Evolutionary conservation across 1,139 yeast genomes (phyloP).

Genomic region (Saccharomycopsis hybrid): DNA sequence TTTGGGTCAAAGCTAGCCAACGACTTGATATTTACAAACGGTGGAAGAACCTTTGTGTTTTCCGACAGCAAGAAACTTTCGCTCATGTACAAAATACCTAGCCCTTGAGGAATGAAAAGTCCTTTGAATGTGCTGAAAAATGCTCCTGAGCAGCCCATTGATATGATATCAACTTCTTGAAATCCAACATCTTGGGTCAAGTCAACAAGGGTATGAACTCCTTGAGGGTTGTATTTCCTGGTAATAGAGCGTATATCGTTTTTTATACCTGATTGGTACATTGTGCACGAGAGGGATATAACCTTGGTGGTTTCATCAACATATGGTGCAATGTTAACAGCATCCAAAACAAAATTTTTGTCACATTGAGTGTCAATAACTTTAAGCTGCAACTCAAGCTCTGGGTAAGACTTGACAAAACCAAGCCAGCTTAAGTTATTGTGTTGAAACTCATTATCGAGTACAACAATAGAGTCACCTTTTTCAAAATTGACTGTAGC

Average conservation of each 20-base stretch:
- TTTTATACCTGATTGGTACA: constrained; percentile 21
- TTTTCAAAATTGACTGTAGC: constrained; percentile 10
- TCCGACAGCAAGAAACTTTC: constrained; percentile 7
- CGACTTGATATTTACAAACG: constrained; percentile 18
- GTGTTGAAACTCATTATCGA: constrained; percentile 22
- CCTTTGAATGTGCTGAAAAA: constrained; percentile 22
- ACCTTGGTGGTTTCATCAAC: constrained; percentile 18
- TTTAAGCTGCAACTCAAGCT: constrained; percentile 15
- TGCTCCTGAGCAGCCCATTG: constrained; percentile 17
- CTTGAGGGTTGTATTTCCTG: constrained; percentile 8
- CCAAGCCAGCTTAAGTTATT: constrained; percentile 20
- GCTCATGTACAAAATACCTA: constrained; percentile 21
- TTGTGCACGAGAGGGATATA: constrained; percentile 18
- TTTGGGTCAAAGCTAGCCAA: constrained; percentile 14
- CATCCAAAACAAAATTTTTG: constrained; percentile 11
- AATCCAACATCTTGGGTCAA: constrained; percentile 22
- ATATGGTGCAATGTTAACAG: constrained; percentile 13
- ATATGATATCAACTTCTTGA: constrained; percentile 13
- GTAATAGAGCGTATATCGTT: constrained; percentile 19
- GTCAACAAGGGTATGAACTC: constrained; percentile 20
- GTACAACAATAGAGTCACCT: constrained; percentile 20
- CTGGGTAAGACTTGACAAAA: constrained; percentile 9
- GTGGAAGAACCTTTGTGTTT: constrained; percentile 12
- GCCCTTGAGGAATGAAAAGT: constrained; percentile 20
- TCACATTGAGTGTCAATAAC: constrained; percentile 17